A percentile compares a stretch with the other conserved stretches of the same genome.
These are phyloP conservation scores for Microsporum canis DNA, from an alignment of 2,329 filamentous ascomycete genomes.

Conservation along the genomic window DNA sequence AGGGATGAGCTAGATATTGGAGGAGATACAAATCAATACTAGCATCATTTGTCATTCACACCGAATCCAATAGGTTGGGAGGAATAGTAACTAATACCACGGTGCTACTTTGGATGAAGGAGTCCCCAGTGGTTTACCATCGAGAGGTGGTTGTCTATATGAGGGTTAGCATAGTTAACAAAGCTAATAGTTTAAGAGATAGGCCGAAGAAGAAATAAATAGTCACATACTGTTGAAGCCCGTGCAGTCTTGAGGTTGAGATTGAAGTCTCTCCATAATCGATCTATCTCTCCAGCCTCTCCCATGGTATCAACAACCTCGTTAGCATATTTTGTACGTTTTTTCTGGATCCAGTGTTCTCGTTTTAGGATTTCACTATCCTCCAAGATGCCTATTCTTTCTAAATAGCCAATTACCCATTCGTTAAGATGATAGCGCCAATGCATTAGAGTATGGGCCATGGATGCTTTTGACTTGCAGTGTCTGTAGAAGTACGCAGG, in stretches of 20 bases:
- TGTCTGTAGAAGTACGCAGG: constrained; percentile 24
- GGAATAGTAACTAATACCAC: too few relatives aligned
- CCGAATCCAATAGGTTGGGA: too few relatives aligned
- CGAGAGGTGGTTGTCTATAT: background rate
- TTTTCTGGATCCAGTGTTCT: constrained; percentile 49
- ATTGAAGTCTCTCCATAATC: constrained; percentile 56
- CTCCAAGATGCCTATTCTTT: constrained; percentile 46
- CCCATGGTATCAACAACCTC: constrained; percentile 56
- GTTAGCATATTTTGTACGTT: constrained; percentile 50
- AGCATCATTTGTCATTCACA: too few relatives aligned
- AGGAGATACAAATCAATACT: too few relatives aligned
- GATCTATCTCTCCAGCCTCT: constrained; percentile 45
- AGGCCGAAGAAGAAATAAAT: background rate
- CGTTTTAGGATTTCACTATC: constrained; percentile 49
- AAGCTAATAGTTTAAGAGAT: background rate
- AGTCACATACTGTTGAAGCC: constrained; percentile 33
- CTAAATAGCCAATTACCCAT: constrained; percentile 55
- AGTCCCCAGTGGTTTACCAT: background rate
- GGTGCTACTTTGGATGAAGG: too few relatives aligned
- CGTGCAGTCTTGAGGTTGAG: constrained; percentile 49
- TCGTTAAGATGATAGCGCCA: constrained; percentile 66
- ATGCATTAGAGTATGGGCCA: constrained; percentile 60
- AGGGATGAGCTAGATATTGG: too few relatives aligned
- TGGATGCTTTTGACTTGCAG: constrained; percentile 54
- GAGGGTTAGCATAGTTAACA: background rate